These are phyloP conservation scores for Nyssa sinensis DNA, from an alignment of 148 eudicot genomes.

Conservation along the genomic window DNA sequence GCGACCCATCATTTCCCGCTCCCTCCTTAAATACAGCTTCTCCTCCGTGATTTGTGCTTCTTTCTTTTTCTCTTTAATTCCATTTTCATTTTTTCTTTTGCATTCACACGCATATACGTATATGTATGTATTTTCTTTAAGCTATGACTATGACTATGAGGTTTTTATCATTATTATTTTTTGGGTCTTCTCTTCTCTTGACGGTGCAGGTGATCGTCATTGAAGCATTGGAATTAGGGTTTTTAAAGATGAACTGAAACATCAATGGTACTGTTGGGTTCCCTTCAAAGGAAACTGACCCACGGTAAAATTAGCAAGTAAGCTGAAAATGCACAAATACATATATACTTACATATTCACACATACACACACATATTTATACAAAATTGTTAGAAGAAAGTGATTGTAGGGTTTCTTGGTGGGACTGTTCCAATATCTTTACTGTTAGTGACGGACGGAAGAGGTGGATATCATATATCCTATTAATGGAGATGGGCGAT, in stretches of 20 bases:
- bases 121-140: neutral
- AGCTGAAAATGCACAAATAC: no score
- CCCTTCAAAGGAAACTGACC: no score
- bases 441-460: neutral
- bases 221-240: constrained; percentile 9
- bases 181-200: neutral
- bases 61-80: neutral
- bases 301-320: no score
- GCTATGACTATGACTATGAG: no score
- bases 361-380: no score
- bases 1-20: constrained; percentile 19
- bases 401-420: neutral
- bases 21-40: constrained; percentile 6
- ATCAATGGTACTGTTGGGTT: neutral
- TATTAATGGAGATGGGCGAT: neutral
- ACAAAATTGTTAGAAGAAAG: neutral
- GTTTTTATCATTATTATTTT: neutral
- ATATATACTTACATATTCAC: no score
- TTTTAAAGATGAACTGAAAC: neutral
- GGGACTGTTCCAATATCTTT: neutral
- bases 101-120: neutral
- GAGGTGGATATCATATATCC: neutral
- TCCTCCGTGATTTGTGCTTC: constrained; percentile 20
- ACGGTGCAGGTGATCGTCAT: constrained; percentile 6
- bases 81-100: neutral